phyloP scores from a whole-genome alignment of 108 stramenopile genomes.

The Skeletonema menzelii region DNA sequence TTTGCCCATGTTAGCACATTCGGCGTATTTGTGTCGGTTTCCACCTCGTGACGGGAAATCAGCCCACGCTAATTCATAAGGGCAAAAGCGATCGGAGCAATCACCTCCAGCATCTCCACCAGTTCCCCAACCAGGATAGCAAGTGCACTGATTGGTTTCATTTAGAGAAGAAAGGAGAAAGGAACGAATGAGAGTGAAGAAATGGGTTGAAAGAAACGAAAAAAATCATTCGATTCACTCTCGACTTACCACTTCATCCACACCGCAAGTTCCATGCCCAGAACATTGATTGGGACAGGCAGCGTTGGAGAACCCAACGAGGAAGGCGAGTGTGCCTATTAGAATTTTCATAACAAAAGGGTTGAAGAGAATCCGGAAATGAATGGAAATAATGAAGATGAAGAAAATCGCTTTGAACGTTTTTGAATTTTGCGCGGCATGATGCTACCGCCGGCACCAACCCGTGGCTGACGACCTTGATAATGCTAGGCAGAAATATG shows the following conservation, averaged over 20 bases:
- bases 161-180: neutral
- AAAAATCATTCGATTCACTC: neutral
- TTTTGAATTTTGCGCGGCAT: too few relatives aligned
- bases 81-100: slow-evolving; percentile 72
- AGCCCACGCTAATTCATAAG: slow-evolving; percentile 55
- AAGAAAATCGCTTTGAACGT: neutral
- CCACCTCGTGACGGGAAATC: slow-evolving; percentile 36
- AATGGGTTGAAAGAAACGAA: neutral
- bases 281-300: slow-evolving; percentile 64
- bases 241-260: slow-evolving; percentile 56
- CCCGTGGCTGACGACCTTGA: too few relatives aligned
- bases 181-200: neutral
- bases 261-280: slow-evolving; percentile 68
- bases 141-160: slow-evolving; percentile 49
- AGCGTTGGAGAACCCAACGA: slow-evolving; percentile 32
- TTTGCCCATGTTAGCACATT: slow-evolving; percentile 74
- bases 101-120: slow-evolving; percentile 63
- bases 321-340: slow-evolving; percentile 8
- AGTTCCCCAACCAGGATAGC: slow-evolving; percentile 76
- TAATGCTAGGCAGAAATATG: too few relatives aligned
- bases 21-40: slow-evolving; percentile 59
- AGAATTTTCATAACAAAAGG: neutral
- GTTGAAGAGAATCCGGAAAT: neutral
- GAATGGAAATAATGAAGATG: neutral
- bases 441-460: too few relatives aligned